Evolutionary conservation across 768 basidiomycete species (phyloP).

Genomic region (Leccinum variicolor): DNA sequence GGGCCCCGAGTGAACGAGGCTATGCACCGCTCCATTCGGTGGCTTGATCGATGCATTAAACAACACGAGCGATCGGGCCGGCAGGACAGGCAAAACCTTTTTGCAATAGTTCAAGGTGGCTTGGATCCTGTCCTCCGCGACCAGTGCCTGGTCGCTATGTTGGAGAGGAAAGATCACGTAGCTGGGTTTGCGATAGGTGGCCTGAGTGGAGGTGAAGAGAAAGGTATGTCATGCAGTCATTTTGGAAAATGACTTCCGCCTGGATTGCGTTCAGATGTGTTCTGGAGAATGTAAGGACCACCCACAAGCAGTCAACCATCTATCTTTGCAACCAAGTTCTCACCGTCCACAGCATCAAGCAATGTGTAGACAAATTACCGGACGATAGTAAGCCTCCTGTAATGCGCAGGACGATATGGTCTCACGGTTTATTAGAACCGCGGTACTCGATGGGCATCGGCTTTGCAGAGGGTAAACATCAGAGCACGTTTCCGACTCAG

Average conservation of each 20-base stretch:
- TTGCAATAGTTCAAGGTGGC: conserved; percentile 91
- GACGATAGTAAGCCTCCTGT: conserved; percentile 55
- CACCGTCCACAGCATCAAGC: conserved; percentile 57
- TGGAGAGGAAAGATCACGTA: conserved; percentile 66
- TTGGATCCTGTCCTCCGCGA: conserved; percentile 69
- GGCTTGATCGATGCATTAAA: conserved; percentile 86
- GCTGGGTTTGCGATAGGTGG: conserved; percentile 93
- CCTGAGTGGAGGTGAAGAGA: conserved; percentile 87
- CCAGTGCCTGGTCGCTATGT: conserved; percentile 78
- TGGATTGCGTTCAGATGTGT: conserved; percentile 51
- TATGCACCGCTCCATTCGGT: conserved; percentile 83
- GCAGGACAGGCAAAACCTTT: conserved; percentile 70
- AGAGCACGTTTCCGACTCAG: not conserved
- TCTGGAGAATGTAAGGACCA: conserved; percentile 74
- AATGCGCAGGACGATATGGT: not conserved
- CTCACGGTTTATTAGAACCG: conserved; percentile 51
- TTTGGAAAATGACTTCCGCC: conserved; percentile 3
- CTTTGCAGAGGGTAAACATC: conserved; percentile 74
- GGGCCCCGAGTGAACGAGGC: conserved; percentile 84
- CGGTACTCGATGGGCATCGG: conserved; percentile 93
- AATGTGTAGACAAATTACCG: conserved; percentile 77
- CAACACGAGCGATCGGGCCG: conserved; percentile 69
- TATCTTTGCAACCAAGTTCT: conserved; percentile 2
- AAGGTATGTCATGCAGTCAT: conserved; percentile 48
- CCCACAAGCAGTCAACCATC: not conserved